Evolutionary conservation across 352 stramenopile genomes (phyloP).

Genomic region (Stephanocyclus meneghinianus): DNA sequence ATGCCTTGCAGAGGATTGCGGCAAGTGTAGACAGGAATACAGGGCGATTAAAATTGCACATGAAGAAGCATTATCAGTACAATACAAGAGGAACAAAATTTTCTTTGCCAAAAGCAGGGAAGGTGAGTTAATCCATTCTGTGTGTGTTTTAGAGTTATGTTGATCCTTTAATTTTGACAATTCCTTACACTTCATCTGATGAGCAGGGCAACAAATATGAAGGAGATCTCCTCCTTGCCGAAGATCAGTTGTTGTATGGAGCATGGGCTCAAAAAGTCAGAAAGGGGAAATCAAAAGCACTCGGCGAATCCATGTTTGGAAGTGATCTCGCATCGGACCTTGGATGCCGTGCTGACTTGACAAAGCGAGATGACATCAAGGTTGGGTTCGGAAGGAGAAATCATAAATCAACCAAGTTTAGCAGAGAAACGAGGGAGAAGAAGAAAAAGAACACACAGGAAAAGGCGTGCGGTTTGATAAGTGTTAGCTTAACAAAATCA

Average conservation of each 20-base stretch:
- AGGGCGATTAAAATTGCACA: slow-evolving; percentile 84
- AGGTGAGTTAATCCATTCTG: slow-evolving; percentile 73
- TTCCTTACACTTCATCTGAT: not conserved
- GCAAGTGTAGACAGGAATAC: slow-evolving; percentile 91
- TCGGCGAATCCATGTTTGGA: slow-evolving; percentile 88
- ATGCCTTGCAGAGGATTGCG: slow-evolving; percentile 92
- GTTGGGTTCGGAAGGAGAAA: slow-evolving; percentile 94
- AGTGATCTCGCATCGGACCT: slow-evolving; percentile 90
- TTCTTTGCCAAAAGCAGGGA: slow-evolving; percentile 92
- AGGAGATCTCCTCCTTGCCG: slow-evolving; percentile 93
- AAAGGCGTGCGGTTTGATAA: slow-evolving; percentile 76
- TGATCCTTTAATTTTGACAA: slow-evolving; percentile 5
- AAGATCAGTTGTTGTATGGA: slow-evolving; percentile 95
- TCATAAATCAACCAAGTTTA: slow-evolving; percentile 91
- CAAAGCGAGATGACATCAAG: slow-evolving; percentile 88
- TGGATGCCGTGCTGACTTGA: slow-evolving; percentile 86
- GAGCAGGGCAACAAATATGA: slow-evolving; percentile 81
- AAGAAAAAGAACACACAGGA: slow-evolving; percentile 87
- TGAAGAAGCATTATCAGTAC: slow-evolving; percentile 82
- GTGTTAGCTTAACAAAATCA: slow-evolving; percentile 47
- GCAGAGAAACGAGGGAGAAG: slow-evolving; percentile 94
- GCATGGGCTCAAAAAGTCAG: slow-evolving; percentile 94
- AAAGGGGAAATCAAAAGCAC: slow-evolving; percentile 70
- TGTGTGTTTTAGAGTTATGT: not conserved
- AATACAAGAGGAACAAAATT: slow-evolving; percentile 96